Conservation (phyloP, 805 yeast species). For the Zygosaccharomyces pseudorouxii region DNA sequence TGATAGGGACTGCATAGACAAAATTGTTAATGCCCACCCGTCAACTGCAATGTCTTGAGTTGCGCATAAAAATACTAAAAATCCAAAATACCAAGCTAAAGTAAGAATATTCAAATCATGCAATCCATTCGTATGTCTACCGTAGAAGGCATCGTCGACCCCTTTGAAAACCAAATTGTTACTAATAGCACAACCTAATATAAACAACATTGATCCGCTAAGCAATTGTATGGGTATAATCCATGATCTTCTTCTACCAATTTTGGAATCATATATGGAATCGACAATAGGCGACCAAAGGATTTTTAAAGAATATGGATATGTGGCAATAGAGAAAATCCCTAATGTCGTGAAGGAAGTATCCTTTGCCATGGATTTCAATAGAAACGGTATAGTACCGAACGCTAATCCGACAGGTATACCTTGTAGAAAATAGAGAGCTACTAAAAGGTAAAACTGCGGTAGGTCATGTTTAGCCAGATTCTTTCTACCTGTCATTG, state of each 20-base stretch:
- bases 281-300: constrained; percentile 97
- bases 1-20: constrained; percentile 71
- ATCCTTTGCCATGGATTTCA: constrained; percentile 57
- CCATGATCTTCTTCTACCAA: constrained; percentile 91
- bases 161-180: constrained; percentile 48
- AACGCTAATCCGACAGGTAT: constrained; percentile 94
- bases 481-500: not conserved
- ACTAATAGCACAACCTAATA: constrained; percentile 47
- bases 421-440: constrained; percentile 86
- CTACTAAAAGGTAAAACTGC: constrained; percentile 66
- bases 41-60: constrained; percentile 99
- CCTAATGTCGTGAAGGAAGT: constrained; percentile 88
- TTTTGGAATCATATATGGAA: constrained; percentile 58
- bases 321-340: constrained; percentile 82
- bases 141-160: constrained; percentile 28
- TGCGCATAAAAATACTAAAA: constrained; percentile 82
- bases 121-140: constrained; percentile 11
- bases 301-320: constrained; percentile 88
- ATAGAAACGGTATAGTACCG: constrained; percentile 86
- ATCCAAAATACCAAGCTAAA: constrained; percentile 68
- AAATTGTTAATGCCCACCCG: constrained; percentile 94
- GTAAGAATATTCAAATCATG: constrained; percentile 22
- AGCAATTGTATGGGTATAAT: constrained; percentile 85
- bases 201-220: constrained; percentile 64
- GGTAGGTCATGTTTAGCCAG: constrained; percentile 53